Conservation (phyloP, 495 filamentous ascomycete genomes). For the Physcia stellaris region DNA sequence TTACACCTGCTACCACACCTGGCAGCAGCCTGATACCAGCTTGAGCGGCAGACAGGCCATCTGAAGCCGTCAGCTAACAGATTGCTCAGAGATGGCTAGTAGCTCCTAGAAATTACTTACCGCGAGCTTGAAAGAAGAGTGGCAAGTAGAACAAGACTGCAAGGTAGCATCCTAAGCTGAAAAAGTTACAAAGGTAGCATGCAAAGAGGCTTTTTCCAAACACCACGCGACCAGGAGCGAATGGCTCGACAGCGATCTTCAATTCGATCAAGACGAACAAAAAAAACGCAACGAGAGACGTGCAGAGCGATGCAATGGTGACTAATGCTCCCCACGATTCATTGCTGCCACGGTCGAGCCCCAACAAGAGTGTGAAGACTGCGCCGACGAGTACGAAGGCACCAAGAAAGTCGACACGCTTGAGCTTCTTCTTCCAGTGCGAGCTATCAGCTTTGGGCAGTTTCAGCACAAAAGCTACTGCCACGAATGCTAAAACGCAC, state of each 20-base stretch:
- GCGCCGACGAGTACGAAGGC: constrained; percentile 55
- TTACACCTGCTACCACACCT: constrained; percentile 47
- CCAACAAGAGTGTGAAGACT: constrained; percentile 57
- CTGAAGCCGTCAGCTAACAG: constrained; percentile 20
- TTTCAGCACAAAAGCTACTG: constrained; percentile 50
- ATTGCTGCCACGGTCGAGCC: constrained; percentile 68
- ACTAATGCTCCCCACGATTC: constrained; percentile 47
- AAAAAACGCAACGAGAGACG: constrained; percentile 46
- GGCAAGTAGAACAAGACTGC: constrained; percentile 60
- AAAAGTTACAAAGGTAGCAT: constrained; percentile 62
- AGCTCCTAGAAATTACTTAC: not conserved
- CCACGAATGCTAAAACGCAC: constrained; percentile 49
- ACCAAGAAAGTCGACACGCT: constrained; percentile 68
- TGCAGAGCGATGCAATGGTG: constrained; percentile 44
- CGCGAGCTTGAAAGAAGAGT: constrained; percentile 54
- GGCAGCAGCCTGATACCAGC: constrained; percentile 60
- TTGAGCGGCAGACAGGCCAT: constrained; percentile 47
- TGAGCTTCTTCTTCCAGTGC: constrained; percentile 50
- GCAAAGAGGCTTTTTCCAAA: constrained; percentile 55
- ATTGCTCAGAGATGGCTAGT: not conserved
- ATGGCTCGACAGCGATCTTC: constrained; percentile 58
- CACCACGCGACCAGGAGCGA: constrained; percentile 69
- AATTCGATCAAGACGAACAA: constrained; percentile 60
- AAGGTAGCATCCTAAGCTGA: constrained; percentile 54
- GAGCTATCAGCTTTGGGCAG: constrained; percentile 40